Evolutionary conservation across 768 basidiomycete species (phyloP).

Genomic region (Collybia mongolica): DNA sequence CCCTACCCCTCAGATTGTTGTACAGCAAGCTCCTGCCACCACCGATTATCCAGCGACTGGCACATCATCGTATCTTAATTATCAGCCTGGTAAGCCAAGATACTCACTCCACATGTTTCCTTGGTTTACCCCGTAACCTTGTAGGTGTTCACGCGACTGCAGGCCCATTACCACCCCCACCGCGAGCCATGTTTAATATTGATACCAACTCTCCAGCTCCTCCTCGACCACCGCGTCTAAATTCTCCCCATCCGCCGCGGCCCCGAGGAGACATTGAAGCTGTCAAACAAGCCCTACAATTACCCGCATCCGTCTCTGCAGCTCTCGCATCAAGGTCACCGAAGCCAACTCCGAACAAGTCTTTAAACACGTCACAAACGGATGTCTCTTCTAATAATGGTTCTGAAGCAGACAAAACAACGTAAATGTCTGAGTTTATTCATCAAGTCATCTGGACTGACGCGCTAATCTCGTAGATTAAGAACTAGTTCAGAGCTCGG

Average conservation of each 20-base stretch:
- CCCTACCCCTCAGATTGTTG: slow-evolving; percentile 23
- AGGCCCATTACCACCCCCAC: slow-evolving; percentile 71
- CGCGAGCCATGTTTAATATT: slow-evolving; percentile 52
- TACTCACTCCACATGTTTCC: background rate
- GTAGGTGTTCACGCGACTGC: slow-evolving; percentile 64
- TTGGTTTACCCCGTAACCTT: slow-evolving; percentile 13
- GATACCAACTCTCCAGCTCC: slow-evolving; percentile 45
- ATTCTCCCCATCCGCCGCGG: slow-evolving; percentile 49
- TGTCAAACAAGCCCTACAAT: slow-evolving; percentile 57
- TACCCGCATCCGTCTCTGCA: slow-evolving; percentile 54
- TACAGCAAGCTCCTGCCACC: slow-evolving; percentile 18
- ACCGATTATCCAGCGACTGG: slow-evolving; percentile 24
- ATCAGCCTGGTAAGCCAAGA: slow-evolving; percentile 54
- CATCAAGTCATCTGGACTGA: slow-evolving; percentile 5
- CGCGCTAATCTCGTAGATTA: slow-evolving; percentile 9
- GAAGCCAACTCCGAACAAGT: slow-evolving; percentile 4
- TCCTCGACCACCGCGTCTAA: slow-evolving; percentile 62
- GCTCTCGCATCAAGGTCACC: slow-evolving; percentile 31
- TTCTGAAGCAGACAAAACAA: slow-evolving; percentile 6
- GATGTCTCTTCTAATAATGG: background rate
- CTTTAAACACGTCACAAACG: slow-evolving; percentile 5
- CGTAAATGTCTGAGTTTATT: slow-evolving; percentile 12
- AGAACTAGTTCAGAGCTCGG: slow-evolving; percentile 10
- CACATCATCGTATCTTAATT: slow-evolving; percentile 49
- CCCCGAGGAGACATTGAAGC: slow-evolving; percentile 50